Conservation (phyloP, 352 stramenopile genomes). For the Phytophthora fragariae region DNA sequence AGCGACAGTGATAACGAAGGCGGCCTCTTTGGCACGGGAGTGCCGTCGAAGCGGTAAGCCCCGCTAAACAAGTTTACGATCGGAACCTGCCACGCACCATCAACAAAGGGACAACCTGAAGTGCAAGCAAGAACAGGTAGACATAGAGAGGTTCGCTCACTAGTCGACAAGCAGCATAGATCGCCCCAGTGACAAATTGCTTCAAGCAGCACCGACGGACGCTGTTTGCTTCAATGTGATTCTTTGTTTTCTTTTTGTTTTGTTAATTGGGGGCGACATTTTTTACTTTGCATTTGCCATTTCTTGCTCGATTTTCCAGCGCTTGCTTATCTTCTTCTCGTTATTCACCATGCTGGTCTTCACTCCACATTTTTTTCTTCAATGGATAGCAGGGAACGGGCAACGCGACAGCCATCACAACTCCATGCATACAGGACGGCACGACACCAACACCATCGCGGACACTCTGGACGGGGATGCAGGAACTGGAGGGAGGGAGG, state of each 20-base stretch:
- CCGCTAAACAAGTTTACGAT: constrained; percentile 15
- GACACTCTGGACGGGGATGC: constrained; percentile 1
- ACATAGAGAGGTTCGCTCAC: constrained; percentile 25
- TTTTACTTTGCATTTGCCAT: constrained; percentile 29
- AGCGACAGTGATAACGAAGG: constrained; percentile 83
- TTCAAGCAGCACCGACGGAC: constrained; percentile 2
- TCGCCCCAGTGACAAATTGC: constrained; percentile 22
- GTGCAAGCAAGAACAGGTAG: constrained; percentile 27
- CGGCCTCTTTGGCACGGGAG: constrained; percentile 78
- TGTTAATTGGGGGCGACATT: constrained; percentile 28
- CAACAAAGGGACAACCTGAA: constrained; percentile 15
- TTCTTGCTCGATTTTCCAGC: constrained; percentile 32
- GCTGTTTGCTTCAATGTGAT: constrained; percentile 29
- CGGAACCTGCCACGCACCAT: constrained; percentile 21
- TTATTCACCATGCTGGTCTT: constrained; percentile 17
- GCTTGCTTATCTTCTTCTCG: constrained; percentile 22
- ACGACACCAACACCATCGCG: constrained; percentile 33
- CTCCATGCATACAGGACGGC: constrained; percentile 27
- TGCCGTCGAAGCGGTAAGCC: constrained; percentile 74
- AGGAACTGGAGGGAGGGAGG: constrained; percentile 17
- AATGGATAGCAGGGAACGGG: constrained; percentile 17
- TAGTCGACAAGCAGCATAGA: constrained; percentile 34
- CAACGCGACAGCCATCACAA: constrained; percentile 32
- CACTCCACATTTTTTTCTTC: constrained; percentile 7
- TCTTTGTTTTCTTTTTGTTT: constrained; percentile 32